Conservation (phyloP, 179 eudicot genomes). For the Corrigiola litoralis region DNA sequence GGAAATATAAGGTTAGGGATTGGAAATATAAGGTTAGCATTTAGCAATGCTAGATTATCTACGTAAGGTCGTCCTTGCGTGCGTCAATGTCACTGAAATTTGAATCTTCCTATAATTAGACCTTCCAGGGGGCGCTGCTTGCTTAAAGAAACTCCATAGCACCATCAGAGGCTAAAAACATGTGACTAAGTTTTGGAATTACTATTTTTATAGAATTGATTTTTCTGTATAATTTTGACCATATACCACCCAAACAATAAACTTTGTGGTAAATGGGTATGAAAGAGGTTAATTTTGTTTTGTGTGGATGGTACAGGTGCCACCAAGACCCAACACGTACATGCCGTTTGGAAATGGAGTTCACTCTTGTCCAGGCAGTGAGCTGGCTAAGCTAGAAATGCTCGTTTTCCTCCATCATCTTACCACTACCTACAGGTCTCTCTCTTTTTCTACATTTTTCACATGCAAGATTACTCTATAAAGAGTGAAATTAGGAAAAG, state of each 20-base stretch:
- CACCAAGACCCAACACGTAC: conserved; percentile 70
- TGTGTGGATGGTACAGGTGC: conserved; percentile 43
- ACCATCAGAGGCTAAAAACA: conserved; percentile 31
- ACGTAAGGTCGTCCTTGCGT: conserved; percentile 17
- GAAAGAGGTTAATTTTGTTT: not conserved
- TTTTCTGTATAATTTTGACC: not conserved
- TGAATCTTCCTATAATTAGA: conserved; percentile 7
- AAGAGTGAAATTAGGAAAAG: too few relatives aligned
- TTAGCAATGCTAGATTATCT: conserved; percentile 29
- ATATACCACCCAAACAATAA: too few relatives aligned
- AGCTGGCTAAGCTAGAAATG: conserved; percentile 85
- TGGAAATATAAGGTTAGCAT: conserved; percentile 38
- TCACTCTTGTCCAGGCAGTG: conserved; percentile 93
- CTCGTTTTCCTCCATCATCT: conserved; percentile 73
- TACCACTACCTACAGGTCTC: conserved; percentile 59
- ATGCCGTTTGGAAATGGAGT: conserved; percentile 89
- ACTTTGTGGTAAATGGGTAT: not conserved
- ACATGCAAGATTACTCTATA: not conserved
- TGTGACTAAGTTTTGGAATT: conserved; percentile 33
- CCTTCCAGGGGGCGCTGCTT: not conserved
- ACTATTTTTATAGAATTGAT: not conserved
- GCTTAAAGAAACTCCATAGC: conserved; percentile 12
- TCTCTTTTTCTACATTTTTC: not conserved
- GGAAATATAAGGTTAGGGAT: conserved; percentile 36
- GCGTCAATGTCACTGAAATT: conserved; percentile 12